Conservation (phyloP, 2,329 filamentous ascomycete species). For the Fusarium robinianum region DNA sequence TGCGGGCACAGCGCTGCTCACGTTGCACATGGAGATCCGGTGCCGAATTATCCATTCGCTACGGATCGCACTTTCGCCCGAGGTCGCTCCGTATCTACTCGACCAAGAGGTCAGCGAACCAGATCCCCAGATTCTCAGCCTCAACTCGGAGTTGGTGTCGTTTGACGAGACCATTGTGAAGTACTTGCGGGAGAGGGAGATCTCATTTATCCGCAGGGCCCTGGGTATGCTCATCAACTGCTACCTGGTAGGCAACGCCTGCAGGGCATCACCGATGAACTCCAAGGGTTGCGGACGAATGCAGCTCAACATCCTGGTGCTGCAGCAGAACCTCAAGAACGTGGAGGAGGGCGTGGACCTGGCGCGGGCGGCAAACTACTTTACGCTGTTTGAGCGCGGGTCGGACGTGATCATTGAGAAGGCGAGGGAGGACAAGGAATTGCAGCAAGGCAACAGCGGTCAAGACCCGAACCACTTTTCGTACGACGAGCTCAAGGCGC, state of each 20-base stretch:
- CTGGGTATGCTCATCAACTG: slow-evolving; percentile 78
- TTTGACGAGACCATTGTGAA: slow-evolving; percentile 82
- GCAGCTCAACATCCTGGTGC: slow-evolving; percentile 89
- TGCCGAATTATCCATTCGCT: slow-evolving; percentile 85
- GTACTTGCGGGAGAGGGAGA: slow-evolving; percentile 73
- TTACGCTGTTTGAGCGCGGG: slow-evolving; percentile 67
- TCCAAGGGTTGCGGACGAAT: slow-evolving; percentile 80
- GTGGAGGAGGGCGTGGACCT: slow-evolving; percentile 74
- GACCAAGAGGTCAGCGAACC: slow-evolving; percentile 77
- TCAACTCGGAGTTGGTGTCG: slow-evolving; percentile 82
- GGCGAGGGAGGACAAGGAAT: slow-evolving; percentile 55
- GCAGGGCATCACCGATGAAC: slow-evolving; percentile 81
- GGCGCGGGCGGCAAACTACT: slow-evolving; percentile 67
- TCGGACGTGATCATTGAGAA: slow-evolving; percentile 67
- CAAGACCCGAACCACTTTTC: slow-evolving; percentile 54
- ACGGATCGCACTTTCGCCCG: slow-evolving; percentile 62
- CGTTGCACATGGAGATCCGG: slow-evolving; percentile 85
- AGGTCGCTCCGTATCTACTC: slow-evolving; percentile 63
- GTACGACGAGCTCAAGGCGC: slow-evolving; percentile 68
- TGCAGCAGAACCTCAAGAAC: slow-evolving; percentile 97
- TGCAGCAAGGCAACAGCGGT: slow-evolving; percentile 41
- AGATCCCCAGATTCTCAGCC: slow-evolving; percentile 76
- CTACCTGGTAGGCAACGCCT: slow-evolving; percentile 74
- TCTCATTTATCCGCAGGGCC: slow-evolving; percentile 75
- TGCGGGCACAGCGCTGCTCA: slow-evolving; percentile 77